Evolutionary conservation across 208 protist species (phyloP).

Genomic region (Entamoeba moshkovskii): DNA sequence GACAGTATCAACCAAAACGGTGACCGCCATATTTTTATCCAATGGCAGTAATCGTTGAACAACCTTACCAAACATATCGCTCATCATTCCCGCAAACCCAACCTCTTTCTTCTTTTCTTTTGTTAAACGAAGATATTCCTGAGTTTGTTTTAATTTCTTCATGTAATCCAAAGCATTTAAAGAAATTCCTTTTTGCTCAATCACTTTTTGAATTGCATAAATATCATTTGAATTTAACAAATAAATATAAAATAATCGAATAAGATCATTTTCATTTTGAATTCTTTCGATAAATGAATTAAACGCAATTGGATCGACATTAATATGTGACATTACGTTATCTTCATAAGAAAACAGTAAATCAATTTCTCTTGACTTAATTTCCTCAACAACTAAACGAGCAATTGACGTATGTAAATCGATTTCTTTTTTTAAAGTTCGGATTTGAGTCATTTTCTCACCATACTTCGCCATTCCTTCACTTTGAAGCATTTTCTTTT

Average conservation of each 20-base stretch:
- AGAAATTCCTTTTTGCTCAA: not conserved
- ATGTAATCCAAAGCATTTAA: not conserved
- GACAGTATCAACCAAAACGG: not conserved
- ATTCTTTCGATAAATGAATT: not conserved
- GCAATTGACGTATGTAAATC: not conserved
- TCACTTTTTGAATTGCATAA: not conserved
- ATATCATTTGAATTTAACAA: not conserved
- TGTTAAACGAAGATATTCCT: not conserved
- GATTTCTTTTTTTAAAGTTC: not conserved
- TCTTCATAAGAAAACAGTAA: not conserved
- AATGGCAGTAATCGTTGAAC: not conserved
- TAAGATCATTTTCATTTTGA: not conserved
- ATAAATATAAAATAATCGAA: not conserved
- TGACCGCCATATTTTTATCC: not conserved
- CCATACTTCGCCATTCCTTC: not conserved
- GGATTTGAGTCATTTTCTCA: not conserved
- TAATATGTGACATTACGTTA: not conserved
- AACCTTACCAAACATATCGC: not conserved
- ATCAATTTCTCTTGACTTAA: not conserved
- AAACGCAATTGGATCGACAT: not conserved
- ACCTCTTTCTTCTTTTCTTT: not conserved
- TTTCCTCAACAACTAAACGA: not conserved
- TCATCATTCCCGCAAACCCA: not conserved
- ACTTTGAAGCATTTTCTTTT: not conserved
- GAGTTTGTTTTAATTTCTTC: conserved; percentile 1